These are phyloP conservation scores for Lodderomyces theae DNA, from an alignment of 1,139 yeast species.

Conservation along the genomic window DNA sequence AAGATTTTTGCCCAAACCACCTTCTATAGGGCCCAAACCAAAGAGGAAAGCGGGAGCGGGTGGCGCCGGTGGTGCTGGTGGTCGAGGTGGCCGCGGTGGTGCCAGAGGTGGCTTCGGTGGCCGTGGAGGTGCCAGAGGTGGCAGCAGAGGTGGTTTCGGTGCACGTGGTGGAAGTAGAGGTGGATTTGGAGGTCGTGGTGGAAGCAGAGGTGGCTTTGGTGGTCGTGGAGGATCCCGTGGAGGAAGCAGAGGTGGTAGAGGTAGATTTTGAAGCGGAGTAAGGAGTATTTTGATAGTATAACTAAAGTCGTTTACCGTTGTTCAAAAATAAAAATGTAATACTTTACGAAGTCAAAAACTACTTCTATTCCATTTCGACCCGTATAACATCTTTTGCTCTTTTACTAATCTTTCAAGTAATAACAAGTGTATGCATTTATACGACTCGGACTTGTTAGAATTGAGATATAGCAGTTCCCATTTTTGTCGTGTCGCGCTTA, in stretches of 20 bases:
- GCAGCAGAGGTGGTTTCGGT: conserved; percentile 41
- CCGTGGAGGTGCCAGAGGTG: conserved; percentile 41
- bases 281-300: no score
- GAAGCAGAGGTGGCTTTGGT: conserved; percentile 26
- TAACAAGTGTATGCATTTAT: no score
- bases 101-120: conserved; percentile 38
- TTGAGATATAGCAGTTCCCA: no score
- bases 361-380: no score
- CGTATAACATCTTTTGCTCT: no score
- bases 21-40: conserved; percentile 72
- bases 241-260: conserved; percentile 12
- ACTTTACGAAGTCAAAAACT: no score
- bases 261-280: no score
- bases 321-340: no score
- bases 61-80: conserved; percentile 21
- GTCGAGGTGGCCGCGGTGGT: conserved; percentile 30
- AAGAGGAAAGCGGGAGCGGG: conserved; percentile 63
- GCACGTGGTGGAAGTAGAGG: conserved; percentile 48
- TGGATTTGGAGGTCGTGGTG: conserved; percentile 21
- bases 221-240: conserved; percentile 46
- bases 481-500: no score
- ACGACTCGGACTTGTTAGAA: no score
- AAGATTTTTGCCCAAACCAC: conserved; percentile 92
- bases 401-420: no score
- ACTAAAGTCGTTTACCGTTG: no score